Evolutionary conservation across 345 rosid genomes (phyloP), one percentile per base, ranked within the genome.

Genomic region (Syzygium grande): DNA sequence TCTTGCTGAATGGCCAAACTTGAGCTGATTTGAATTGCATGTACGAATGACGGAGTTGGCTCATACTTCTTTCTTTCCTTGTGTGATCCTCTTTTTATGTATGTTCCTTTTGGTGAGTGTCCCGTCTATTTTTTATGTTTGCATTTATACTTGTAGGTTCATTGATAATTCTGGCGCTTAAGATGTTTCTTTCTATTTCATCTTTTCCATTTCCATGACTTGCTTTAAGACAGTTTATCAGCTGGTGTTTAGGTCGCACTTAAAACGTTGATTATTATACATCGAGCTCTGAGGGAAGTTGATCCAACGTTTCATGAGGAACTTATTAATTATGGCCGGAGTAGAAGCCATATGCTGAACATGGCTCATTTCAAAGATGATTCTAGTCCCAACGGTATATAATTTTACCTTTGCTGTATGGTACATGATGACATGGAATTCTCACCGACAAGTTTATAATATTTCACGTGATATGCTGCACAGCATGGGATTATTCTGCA

Each of bases 291-390:
- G 92, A 96, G 99, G 90, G 99, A 98, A 93, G 99, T 96, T 86
- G 99, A 98, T 92, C 98, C 96, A 54, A 96, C 99, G 2, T 96
- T 98, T 90, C 98, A 96, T 61, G 99, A 96, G 90, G 99, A 98
- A 89, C 93, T 98, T 85, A 96, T 96, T 84, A 98, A 98, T 86
- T 98, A 98, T 89, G 98, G 99, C 79, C 93, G 96, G 92, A 96
- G 96, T 93, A 93, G 97, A 91, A 94, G 63, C 90, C 99, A 96
- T 87, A 96, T 98, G 99, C 99, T 98, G 84, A 96, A 95, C 90
- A 96, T 98, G 99, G 91, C 98, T 87, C 98, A 98, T 91, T 98
- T 98, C 90, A 98, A 96, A 90, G 99, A 98, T 90, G 99, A 98
- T 93, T 96, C 99, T 21, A 91, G 99, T 91, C 97, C 99, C 87